phyloP scores from a whole-genome alignment of 1,284 basidiomycete species.

The Boletus albobrunnescens region DNA sequence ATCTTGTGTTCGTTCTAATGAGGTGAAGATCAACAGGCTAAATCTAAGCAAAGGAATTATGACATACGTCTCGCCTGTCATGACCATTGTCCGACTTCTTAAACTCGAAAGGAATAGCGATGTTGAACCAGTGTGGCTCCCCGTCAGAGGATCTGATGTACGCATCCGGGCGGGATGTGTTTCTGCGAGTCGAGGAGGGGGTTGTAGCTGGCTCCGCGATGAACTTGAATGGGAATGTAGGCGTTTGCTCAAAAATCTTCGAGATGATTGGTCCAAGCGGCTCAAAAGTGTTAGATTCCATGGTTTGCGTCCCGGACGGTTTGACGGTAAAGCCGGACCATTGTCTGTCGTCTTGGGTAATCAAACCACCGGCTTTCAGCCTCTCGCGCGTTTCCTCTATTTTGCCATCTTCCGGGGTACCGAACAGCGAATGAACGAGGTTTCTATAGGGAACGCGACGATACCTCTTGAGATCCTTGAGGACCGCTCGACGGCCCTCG shows the following conservation, averaged over 20 bases:
- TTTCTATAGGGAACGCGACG: background rate
- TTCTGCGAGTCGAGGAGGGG: background rate
- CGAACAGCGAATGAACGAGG: background rate
- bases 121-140: slow-evolving; percentile 10
- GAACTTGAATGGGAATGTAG: background rate
- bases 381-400: background rate
- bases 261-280: no score
- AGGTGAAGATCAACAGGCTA: background rate
- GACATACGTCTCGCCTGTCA: background rate
- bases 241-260: background rate
- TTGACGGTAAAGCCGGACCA: background rate
- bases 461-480: background rate
- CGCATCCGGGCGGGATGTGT: slow-evolving; percentile 10
- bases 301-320: background rate
- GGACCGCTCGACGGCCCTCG: background rate
- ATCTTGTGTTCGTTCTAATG: slow-evolving; percentile 14
- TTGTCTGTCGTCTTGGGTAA: background rate
- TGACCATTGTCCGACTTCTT: background rate
- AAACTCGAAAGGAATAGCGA: slow-evolving; percentile 10
- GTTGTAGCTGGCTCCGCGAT: background rate
- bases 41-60: background rate
- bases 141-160: background rate
- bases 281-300: background rate
- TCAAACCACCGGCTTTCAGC: background rate
- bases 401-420: background rate